Conservation (phyloP, 2,329 filamentous ascomycete species). For the Ophiosphaerella korrae region DNA sequence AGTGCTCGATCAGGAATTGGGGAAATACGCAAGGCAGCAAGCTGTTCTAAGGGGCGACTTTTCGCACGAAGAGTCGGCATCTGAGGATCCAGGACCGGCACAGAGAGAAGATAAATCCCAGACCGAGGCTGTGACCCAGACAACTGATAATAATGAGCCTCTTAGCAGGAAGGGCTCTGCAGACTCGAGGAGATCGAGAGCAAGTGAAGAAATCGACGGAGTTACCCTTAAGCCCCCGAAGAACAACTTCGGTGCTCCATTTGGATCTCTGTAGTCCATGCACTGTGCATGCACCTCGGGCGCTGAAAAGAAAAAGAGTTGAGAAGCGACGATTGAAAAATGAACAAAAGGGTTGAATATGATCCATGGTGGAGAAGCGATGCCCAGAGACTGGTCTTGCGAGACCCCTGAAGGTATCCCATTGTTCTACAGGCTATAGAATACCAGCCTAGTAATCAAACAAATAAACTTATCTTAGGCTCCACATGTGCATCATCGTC, state of each 20-base stretch:
- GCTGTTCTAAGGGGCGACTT: slow-evolving; percentile 19
- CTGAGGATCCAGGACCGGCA: not conserved
- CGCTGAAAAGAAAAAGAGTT: not conserved
- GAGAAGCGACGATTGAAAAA: not conserved
- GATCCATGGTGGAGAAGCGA: slow-evolving; percentile 3
- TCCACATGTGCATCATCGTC: too few species aligned
- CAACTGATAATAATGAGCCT: slow-evolving; percentile 4
- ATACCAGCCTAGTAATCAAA: slow-evolving; percentile 18
- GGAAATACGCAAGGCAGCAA: slow-evolving; percentile 31
- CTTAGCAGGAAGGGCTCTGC: slow-evolving; percentile 30
- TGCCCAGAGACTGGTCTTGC: slow-evolving; percentile 12
- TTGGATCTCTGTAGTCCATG: slow-evolving; percentile 22
- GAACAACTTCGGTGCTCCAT: slow-evolving; percentile 43
- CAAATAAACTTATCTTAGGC: not conserved
- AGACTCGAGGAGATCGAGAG: slow-evolving; percentile 23
- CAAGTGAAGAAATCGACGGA: slow-evolving; percentile 36
- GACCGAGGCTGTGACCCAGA: not conserved
- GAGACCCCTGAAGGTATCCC: slow-evolving; percentile 10
- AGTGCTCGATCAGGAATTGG: slow-evolving; percentile 32
- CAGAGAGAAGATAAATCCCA: not conserved
- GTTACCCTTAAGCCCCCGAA: slow-evolving; percentile 42
- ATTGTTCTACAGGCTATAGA: slow-evolving; percentile 20
- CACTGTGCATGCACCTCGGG: not conserved
- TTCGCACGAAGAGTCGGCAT: slow-evolving; percentile 18
- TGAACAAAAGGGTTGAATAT: not conserved